A percentile compares a stretch with the other conserved stretches of the same genome.
Conservation (phyloP, 352 stramenopile species). For the Phytophthora brassicae region DNA sequence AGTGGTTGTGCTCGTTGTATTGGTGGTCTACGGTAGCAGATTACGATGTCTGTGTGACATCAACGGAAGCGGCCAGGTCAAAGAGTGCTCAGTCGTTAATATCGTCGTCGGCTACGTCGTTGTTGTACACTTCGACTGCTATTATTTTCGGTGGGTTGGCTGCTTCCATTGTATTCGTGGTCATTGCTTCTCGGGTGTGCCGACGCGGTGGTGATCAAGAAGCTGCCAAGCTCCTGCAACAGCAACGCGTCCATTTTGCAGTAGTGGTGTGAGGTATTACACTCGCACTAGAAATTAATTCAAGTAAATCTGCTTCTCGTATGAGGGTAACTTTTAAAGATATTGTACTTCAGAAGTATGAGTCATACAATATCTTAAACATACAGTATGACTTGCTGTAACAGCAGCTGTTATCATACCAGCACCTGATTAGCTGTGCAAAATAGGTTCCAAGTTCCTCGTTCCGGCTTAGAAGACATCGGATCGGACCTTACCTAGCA, state of each 20-base stretch:
- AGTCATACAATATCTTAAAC: too few species aligned
- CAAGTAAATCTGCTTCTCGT: too few species aligned
- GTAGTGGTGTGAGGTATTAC: slow-evolving; percentile 16
- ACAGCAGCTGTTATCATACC: too few species aligned
- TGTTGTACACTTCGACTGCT: slow-evolving; percentile 14
- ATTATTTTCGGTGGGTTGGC: slow-evolving; percentile 22
- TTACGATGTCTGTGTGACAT: slow-evolving; percentile 52
- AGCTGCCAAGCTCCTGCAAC: slow-evolving; percentile 22
- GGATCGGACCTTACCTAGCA: too few species aligned
- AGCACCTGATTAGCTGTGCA: too few species aligned
- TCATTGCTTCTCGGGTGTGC: slow-evolving; percentile 24
- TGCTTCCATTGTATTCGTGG: slow-evolving; percentile 14
- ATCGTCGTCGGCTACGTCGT: slow-evolving; percentile 17
- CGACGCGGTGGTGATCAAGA: slow-evolving; percentile 23
- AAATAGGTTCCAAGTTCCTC: too few species aligned
- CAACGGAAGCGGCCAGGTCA: slow-evolving; percentile 16
- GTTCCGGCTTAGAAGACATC: too few species aligned
- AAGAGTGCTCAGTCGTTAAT: slow-evolving; percentile 7
- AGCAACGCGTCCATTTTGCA: slow-evolving; percentile 31
- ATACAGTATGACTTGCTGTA: background rate
- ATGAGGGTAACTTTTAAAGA: too few species aligned
- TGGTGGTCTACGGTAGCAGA: slow-evolving; percentile 70
- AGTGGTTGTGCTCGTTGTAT: slow-evolving; percentile 70
- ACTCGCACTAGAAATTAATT: background rate
- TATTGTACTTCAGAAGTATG: too few species aligned